A percentile compares a stretch with the other conserved stretches of the same genome.
These are phyloP conservation scores for Phytophthora meadii DNA, from an alignment of 352 stramenopile genomes.

Conservation along the genomic window DNA sequence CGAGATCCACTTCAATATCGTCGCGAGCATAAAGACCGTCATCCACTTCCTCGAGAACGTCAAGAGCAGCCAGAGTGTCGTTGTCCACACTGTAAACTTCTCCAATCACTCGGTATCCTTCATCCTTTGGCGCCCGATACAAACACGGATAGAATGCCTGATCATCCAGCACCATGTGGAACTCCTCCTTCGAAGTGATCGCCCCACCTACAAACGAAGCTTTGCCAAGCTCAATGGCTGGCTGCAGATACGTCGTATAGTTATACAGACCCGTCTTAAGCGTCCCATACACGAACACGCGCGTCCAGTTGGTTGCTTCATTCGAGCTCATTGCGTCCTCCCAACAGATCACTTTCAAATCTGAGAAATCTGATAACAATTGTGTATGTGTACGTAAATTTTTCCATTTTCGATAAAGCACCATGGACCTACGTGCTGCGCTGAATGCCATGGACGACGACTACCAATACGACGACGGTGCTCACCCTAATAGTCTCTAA, in stretches of 20 bases:
- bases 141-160: slow-evolving; percentile 72
- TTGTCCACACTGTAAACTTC: slow-evolving; percentile 73
- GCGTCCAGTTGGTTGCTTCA: slow-evolving; percentile 26
- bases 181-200: slow-evolving; percentile 42
- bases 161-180: slow-evolving; percentile 71
- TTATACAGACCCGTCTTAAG: slow-evolving; percentile 82
- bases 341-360: neutral
- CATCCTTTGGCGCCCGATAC: slow-evolving; percentile 45
- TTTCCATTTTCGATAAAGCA: neutral
- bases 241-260: slow-evolving; percentile 69
- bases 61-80: slow-evolving; percentile 59
- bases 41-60: slow-evolving; percentile 65
- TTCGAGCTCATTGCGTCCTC: slow-evolving; percentile 13
- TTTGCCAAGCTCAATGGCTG: slow-evolving; percentile 55
- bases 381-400: neutral
- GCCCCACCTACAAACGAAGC: slow-evolving; percentile 54
- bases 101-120: slow-evolving; percentile 55
- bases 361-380: neutral
- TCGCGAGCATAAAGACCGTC: slow-evolving; percentile 59
- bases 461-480: slow-evolving; percentile 31
- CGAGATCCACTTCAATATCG: slow-evolving; percentile 48
- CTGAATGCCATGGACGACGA: slow-evolving; percentile 37
- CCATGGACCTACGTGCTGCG: slow-evolving; percentile 32
- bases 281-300: slow-evolving; percentile 85
- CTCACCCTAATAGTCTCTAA: neutral